Evolutionary conservation across 2,329 filamentous ascomycete genomes (phyloP), one percentile per base, ranked within the genome.

Genomic region (Aspergillaceae sp.): DNA sequence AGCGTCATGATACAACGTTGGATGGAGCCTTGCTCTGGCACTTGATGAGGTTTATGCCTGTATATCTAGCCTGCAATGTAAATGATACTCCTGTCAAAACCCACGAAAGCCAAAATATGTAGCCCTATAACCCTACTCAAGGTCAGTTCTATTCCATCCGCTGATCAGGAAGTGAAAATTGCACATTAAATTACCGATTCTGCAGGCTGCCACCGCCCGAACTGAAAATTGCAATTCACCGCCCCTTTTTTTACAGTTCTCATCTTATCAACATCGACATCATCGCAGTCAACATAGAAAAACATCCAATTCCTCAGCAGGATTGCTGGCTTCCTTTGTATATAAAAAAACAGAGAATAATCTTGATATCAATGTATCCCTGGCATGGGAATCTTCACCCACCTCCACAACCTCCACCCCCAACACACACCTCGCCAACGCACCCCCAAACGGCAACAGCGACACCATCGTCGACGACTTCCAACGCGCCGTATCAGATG

Each of bases 1-100:
- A 41, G 32, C 38, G 11, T 41, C 38, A 44, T 41, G 46, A 54
- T 57, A 50, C 53, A 55, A 58, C 54, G 53, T 52, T 41, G 10
- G 36, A 44, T 44, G 42, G 36, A 44, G 30, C 41, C 45, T 40
- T 28, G 29, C 19, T 43, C 8, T 32, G 30, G 8, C 30, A 32
- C 44, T 48, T 35, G 30, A 48, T 44, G 46, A 48, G 38, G 42
- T 5, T 32, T 2, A 42, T 37, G 37, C 28, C 37, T 48, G 42
- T 48, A 48, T 42, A 45, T 41, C 37, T 42, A 40, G 35, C 11
- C 33, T 32, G 30, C 19, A 28, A 27, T 48, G 46, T 48, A 48
- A 44, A 44, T 44, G 46, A 32, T 32, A 19, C 19, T 19, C 19
- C 19, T 19, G 19, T 19, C 19, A 19, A 19, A 19, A 19, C 19